Evolutionary conservation across 2,329 filamentous ascomycete species (phyloP), one percentile per base, ranked within the genome.

Genomic region (Aphanoascus verrucosus): DNA sequence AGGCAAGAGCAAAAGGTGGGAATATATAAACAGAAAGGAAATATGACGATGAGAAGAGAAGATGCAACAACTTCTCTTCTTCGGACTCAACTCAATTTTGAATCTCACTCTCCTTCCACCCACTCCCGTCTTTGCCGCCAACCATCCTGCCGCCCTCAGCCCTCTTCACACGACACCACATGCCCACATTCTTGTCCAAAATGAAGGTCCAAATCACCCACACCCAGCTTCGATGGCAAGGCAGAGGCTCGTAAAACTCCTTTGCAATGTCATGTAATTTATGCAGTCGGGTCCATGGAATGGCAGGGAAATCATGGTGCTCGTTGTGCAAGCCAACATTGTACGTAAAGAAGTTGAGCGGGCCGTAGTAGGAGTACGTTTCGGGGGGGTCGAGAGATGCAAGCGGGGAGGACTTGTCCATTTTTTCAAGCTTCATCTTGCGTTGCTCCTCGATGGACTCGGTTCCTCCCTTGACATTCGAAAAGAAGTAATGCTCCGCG

Each of bases 281-380:
- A 52, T 84, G 86, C 38, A 98, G 78, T 32, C 85, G 78, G 8
- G 89, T 96, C 93, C 93, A 98, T 0, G 93, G 91, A 45, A 98
- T 81, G 46, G 93, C 93, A 9, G 93, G 93, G 73, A 98, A 98
- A 70, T 98, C 93, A 69, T 98, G 93, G 72, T 98, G 93, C 76
- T 98, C 93, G 68, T 98, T 98, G 76, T 98, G 93, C 64, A 96
- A 75, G 51, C 93, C 93, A 44, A 98, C 93, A 63, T 98, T 98
- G 77, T 97, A 98, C 0, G 90, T 95, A 48, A 98, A 72, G 63
- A 89, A 72, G 73, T 98, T 98, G 59, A 97, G 79, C 0, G 86
- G 81, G 0, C 93, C 93, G 67, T 98, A 98, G 78, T 98, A 98
- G 46, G 85, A 91, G 74, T 88, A 98, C 1, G 93, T 98, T 76